Evolutionary conservation across 1,284 basidiomycete genomes (phyloP).

Genomic region (Ustilago loliicola): DNA sequence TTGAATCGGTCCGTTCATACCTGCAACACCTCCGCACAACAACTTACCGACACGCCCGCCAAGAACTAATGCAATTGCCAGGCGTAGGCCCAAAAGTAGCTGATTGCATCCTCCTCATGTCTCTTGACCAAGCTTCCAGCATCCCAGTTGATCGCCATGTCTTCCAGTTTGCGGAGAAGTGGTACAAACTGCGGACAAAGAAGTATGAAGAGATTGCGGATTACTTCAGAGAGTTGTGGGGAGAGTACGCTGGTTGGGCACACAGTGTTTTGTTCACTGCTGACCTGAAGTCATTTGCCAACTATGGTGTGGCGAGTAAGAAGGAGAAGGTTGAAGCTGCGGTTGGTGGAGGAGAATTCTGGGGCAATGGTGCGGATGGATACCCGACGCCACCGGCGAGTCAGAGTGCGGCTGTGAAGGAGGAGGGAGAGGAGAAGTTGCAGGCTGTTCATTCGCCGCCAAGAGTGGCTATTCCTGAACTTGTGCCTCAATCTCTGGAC

Average conservation of each 20-base stretch:
- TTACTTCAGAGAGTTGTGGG: conserved; percentile 64
- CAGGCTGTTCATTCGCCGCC: conserved; percentile 40
- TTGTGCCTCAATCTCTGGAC: conserved; percentile 22
- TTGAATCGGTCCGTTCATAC: conserved; percentile 74
- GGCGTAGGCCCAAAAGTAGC: conserved; percentile 88
- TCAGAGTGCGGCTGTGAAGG: conserved; percentile 10
- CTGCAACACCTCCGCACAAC: conserved; percentile 75
- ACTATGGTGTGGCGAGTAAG: conserved; percentile 41
- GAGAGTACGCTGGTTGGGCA: conserved; percentile 68
- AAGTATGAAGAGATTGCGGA: conserved; percentile 67
- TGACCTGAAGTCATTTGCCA: conserved; percentile 59
- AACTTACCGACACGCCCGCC: conserved; percentile 77
- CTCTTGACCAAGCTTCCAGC: conserved; percentile 79
- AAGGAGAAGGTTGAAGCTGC: conserved; percentile 37
- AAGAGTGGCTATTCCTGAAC: conserved; percentile 23
- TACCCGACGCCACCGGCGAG: conserved; percentile 25
- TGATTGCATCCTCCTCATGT: conserved; percentile 90
- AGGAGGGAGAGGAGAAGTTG: conserved; percentile 16
- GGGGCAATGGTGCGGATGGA: conserved; percentile 15
- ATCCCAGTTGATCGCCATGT: conserved; percentile 70
- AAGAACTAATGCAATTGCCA: conserved; percentile 81
- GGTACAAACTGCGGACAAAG: conserved; percentile 63
- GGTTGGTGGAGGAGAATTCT: conserved; percentile 16
- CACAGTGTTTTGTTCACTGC: conserved; percentile 68
- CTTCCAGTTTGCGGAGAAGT: conserved; percentile 67